These are phyloP conservation scores for Corchorus olitorius DNA, from an alignment of 345 rosid species.

Conservation along the genomic window DNA sequence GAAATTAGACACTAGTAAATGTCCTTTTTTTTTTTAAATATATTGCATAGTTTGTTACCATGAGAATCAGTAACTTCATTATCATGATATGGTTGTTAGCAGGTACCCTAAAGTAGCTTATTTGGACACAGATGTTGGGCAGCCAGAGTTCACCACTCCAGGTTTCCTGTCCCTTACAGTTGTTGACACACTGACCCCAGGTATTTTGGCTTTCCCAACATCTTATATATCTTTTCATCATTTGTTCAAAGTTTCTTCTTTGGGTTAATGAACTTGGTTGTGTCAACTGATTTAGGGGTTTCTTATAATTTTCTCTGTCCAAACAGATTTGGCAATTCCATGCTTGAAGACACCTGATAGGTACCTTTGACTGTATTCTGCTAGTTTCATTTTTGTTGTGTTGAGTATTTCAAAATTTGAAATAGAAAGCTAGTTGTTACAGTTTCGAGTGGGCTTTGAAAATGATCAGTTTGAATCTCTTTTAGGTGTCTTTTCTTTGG, in stretches of 20 bases:
- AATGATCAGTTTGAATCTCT: constrained; percentile 16
- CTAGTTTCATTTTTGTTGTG: neutral
- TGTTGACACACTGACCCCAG: constrained; percentile 61
- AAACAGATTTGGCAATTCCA: constrained; percentile 73
- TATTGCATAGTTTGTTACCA: no score
- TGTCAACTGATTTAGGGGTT: neutral
- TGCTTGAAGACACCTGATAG: constrained; percentile 94
- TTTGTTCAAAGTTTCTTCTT: neutral
- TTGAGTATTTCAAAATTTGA: constrained; percentile 4
- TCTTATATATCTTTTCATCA: neutral
- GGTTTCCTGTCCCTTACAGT: constrained; percentile 85
- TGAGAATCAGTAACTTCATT: neutral
- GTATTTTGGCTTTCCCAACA: constrained; percentile 34
- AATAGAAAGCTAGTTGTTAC: constrained; percentile 1
- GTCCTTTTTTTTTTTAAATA: no score
- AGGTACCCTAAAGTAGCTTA: constrained; percentile 81
- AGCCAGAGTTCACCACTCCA: constrained; percentile 89
- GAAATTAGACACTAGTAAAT: neutral
- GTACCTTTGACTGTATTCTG: constrained; percentile 37
- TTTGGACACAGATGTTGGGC: constrained; percentile 96
- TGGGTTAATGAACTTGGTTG: neutral
- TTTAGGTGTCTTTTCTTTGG: constrained; percentile 84
- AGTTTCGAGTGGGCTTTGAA: neutral
- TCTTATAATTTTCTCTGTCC: constrained; percentile 18
- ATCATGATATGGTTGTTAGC: constrained; percentile 25